Conservation (phyloP, 148 eudicot species). For the Diospyros kaki region DNA sequence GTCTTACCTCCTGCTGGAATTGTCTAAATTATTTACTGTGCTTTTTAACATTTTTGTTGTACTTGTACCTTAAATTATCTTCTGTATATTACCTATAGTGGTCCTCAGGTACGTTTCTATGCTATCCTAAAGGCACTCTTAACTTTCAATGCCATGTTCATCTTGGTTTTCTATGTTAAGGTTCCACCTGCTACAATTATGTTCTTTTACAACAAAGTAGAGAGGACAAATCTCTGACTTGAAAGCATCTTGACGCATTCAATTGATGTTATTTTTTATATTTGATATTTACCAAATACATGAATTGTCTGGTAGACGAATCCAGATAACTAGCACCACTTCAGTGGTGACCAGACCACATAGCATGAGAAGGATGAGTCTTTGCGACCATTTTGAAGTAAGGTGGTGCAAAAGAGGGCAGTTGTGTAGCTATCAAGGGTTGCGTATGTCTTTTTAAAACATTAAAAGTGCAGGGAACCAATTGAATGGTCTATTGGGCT, state of each 20-base stretch:
- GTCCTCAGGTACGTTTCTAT: not conserved
- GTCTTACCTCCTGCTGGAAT: slow-evolving; percentile 28
- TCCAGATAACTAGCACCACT: not conserved
- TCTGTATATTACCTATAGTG: not conserved
- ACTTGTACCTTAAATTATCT: not conserved
- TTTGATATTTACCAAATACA: not conserved
- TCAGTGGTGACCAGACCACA: not conserved
- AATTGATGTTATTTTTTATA: not conserved
- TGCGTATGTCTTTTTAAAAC: no score
- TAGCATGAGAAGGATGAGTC: not conserved
- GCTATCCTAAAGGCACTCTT: not conserved
- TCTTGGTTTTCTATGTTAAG: not conserved
- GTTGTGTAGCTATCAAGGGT: no score
- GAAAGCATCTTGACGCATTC: not conserved
- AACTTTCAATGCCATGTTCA: not conserved
- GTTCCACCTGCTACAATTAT: not conserved
- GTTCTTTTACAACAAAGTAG: not conserved
- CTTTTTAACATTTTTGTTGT: not conserved
- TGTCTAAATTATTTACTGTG: slow-evolving; percentile 4
- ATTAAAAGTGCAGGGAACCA: no score
- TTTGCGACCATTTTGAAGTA: not conserved
- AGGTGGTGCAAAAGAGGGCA: not conserved
- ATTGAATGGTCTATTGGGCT: no score
- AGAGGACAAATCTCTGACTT: not conserved
- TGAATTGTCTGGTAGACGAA: no score